Base-by-base conservation (phyloP, 805 yeast species). In the Kuraishia floccosa region DNA sequence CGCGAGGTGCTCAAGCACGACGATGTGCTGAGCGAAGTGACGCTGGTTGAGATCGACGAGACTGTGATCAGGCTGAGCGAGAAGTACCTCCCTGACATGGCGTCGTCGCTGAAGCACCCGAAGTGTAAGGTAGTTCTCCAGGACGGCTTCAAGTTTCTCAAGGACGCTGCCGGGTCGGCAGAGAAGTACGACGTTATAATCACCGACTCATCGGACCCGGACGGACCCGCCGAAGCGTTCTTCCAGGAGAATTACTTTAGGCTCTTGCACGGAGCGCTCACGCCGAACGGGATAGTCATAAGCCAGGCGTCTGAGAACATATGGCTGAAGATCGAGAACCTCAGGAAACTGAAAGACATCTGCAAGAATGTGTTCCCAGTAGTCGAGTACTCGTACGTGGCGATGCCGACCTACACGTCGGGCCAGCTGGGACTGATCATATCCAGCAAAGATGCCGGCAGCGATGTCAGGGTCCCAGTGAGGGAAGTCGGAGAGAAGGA, bases 341-440 rank as follows among this genome's bases (percentile, higher is more conserved):
- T 89, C 49, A 70, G 80, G 50, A 72, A 81, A 43, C 72, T 89
- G 62, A 82, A 85, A 64, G 60, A 72, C 46, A 87, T 82, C 42
- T 86, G 96, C 60, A 58, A 65, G 41, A 72, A 73, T 39, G 85
- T 89, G 28, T 89, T 89, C 77, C 94, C 96, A 28, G 81, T 73
- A 33, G 96, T 80, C 25, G 91, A 81, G 52, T 87, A 86, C 54
- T 86, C 94, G 21, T 82, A 83, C 63, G 80, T 93, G 36, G 73
- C 91, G 50, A 85, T 87, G 44, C 98, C 98, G 51, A 87, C 97
- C 36, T 89, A 89, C 52, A 95, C 98, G 40, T 77, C 95, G 13
- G 98, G 98, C 41, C 93, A 86, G 56, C 80, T 89, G 49, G 98
- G 97, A n/a, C 84, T 91, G 62, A 84, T 89, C 95, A 87, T 89